A percentile compares a stretch with the other conserved stretches of the same genome.
These are phyloP conservation scores for Cryptococcus floricola DNA, from an alignment of 1,284 basidiomycete species.

Conservation along the genomic window DNA sequence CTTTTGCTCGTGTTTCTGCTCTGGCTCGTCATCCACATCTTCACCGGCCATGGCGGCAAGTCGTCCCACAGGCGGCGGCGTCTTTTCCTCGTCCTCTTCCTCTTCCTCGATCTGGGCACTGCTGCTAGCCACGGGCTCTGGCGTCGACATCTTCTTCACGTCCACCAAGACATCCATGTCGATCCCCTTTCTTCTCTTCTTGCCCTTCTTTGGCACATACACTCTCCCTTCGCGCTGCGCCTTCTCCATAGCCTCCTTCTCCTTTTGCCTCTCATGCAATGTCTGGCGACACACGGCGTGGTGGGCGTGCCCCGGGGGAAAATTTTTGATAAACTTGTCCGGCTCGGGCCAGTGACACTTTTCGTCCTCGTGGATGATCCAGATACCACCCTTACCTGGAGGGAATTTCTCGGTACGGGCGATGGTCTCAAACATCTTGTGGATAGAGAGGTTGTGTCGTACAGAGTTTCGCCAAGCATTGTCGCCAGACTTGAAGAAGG, in stretches of 20 bases:
- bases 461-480: slow-evolving; percentile 89
- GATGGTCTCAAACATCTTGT: slow-evolving; percentile 70
- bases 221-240: slow-evolving; percentile 37
- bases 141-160: not conserved
- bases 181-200: slow-evolving; percentile 33
- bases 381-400: slow-evolving; percentile 48
- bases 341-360: slow-evolving; percentile 45
- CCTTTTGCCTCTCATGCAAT: slow-evolving; percentile 36
- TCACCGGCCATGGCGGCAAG: not conserved
- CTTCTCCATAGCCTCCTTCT: slow-evolving; percentile 38
- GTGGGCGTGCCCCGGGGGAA: slow-evolving; percentile 39
- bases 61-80: not conserved
- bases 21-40: not conserved
- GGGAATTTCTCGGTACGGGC: slow-evolving; percentile 44
- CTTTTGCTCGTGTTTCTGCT: not conserved
- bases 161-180: slow-evolving; percentile 11
- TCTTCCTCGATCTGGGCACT: not conserved
- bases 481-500: slow-evolving; percentile 86
- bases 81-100: not conserved
- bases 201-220: slow-evolving; percentile 45
- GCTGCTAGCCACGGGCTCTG: not conserved
- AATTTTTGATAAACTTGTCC: slow-evolving; percentile 48
- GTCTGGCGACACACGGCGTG: slow-evolving; percentile 42
- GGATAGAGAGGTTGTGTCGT: slow-evolving; percentile 82
- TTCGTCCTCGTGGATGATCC: slow-evolving; percentile 48